Evolutionary conservation across 1,284 basidiomycete genomes (phyloP).

Genomic region (Irpex sp.): DNA sequence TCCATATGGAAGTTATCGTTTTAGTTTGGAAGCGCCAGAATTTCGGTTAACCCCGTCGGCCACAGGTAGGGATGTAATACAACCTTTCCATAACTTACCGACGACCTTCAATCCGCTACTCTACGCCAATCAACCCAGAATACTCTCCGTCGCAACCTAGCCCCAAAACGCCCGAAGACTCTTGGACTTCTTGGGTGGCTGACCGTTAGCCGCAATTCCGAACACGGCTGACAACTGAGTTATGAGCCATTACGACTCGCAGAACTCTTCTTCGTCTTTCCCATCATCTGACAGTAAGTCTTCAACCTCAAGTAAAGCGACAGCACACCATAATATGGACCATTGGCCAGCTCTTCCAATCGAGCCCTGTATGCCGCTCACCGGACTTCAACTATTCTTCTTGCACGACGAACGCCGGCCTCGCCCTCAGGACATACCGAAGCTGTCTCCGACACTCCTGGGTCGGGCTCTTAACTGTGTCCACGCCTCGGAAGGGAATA

Average conservation of each 20-base stretch:
- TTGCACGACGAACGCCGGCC: constrained; percentile 5
- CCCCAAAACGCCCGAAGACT: too few relatives aligned
- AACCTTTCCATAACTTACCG: too few relatives aligned
- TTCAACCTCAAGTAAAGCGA: neutral
- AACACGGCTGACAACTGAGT: neutral
- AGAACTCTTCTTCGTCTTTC: neutral
- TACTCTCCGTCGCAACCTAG: too few relatives aligned
- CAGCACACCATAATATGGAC: neutral
- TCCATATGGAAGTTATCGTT: too few relatives aligned
- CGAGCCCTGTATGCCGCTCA: neutral
- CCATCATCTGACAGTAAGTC: neutral
- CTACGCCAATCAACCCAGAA: too few relatives aligned
- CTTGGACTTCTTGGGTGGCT: neutral
- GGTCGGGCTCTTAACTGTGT: constrained; percentile 18
- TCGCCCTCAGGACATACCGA: constrained; percentile 5
- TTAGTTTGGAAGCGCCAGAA: too few relatives aligned
- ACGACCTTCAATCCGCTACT: too few relatives aligned
- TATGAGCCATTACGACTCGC: neutral
- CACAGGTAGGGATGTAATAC: too few relatives aligned
- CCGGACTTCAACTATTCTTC: constrained; percentile 10
- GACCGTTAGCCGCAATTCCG: neutral
- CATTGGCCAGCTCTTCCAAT: neutral
- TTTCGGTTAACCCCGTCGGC: too few relatives aligned
- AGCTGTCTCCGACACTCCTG: constrained; percentile 4
- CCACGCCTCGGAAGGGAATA: constrained; percentile 24